A percentile compares a stretch with the other conserved stretches of the same genome.
phyloP scores from a whole-genome alignment of 257 asterid species.

The Nicotiana otophora region DNA sequence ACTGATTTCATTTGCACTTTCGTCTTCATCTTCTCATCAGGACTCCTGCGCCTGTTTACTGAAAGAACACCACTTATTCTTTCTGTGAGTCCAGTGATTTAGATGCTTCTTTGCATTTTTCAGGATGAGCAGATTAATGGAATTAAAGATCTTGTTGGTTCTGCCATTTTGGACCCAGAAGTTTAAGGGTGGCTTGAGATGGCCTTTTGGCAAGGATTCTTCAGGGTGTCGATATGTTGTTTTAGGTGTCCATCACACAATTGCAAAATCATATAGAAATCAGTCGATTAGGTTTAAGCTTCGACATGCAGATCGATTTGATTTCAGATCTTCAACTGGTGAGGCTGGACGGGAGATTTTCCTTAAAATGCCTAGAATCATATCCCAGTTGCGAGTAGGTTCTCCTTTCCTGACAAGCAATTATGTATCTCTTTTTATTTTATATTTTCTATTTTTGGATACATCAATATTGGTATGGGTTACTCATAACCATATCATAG shows the following conservation, averaged over 20 bases:
- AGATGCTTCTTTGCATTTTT: neutral
- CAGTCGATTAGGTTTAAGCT: constrained; percentile 36
- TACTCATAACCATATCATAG: neutral
- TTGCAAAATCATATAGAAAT: constrained; percentile 22
- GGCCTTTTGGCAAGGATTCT: constrained; percentile 39
- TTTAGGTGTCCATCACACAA: constrained; percentile 36
- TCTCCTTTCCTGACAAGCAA: neutral
- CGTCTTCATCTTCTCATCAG: neutral
- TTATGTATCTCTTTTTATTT: neutral
- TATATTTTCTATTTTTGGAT: neutral
- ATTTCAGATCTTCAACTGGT: constrained; percentile 33
- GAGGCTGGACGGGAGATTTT: constrained; percentile 38
- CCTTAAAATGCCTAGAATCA: constrained; percentile 29
- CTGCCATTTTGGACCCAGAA: constrained; percentile 38
- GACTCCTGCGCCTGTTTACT: neutral
- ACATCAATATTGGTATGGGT: neutral
- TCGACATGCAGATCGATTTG: constrained; percentile 41
- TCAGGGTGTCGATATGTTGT: constrained; percentile 34
- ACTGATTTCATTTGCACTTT: neutral
- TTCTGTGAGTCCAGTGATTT: neutral
- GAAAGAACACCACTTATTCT: neutral
- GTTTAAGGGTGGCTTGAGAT: constrained; percentile 41
- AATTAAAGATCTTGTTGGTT: constrained; percentile 28
- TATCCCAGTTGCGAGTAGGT: constrained; percentile 33
- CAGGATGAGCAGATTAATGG: constrained; percentile 39